Base-by-base conservation (phyloP, 805 yeast genomes). In the Hanseniaspora clermontiae region DNA sequence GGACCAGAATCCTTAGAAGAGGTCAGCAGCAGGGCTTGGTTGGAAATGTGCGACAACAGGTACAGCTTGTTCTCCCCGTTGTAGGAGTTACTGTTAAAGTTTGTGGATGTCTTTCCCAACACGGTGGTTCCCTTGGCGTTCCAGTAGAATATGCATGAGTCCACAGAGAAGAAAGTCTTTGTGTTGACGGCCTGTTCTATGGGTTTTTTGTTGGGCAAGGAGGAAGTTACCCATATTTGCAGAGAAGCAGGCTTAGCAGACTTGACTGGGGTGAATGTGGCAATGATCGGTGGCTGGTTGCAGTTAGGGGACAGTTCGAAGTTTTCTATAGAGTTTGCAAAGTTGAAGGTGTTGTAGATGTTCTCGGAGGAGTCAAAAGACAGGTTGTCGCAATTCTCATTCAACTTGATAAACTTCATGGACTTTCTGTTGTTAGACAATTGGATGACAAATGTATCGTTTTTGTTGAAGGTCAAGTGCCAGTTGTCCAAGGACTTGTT, bases 61-160 rank as follows among this genome's bases (percentile, higher is more conserved):
- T 91, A 93, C 62, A 93, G 75, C 59, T 91, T 88, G 54, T 95
- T 87, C 73, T 93, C 97, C 62, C 99, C 99, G 67, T 93, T 93
- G 73, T 93, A 93, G 1, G 95, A 84, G 74, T 91, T 83, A 69
- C 95, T 95, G 71, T 93, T 98, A 63, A 91, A 95, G 71, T 93
- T 98, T 31, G 97, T 93, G 48, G 93, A 85, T 5, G 97, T 95
- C 63, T 90, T 77, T 49, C 96, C 96, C 66, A 95, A 74, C 59
- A 91, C 75, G 7, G 97, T 95, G 59, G 97, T 93, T 59, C 99
- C 99, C 60, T 89, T 77, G 38, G 81, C 78, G 70, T 95, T 93
- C 99, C 99, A 93, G 68, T 80, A 84, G 73, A 93, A 79, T 63
- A 80, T 83, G 70, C 96, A 93, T 61, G 86, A 80, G 68, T 93